A percentile compares a stretch with the other conserved stretches of the same genome.
Conservation (phyloP, 192 early-diverging fungal genomes). For the Coemansia sp. region DNA sequence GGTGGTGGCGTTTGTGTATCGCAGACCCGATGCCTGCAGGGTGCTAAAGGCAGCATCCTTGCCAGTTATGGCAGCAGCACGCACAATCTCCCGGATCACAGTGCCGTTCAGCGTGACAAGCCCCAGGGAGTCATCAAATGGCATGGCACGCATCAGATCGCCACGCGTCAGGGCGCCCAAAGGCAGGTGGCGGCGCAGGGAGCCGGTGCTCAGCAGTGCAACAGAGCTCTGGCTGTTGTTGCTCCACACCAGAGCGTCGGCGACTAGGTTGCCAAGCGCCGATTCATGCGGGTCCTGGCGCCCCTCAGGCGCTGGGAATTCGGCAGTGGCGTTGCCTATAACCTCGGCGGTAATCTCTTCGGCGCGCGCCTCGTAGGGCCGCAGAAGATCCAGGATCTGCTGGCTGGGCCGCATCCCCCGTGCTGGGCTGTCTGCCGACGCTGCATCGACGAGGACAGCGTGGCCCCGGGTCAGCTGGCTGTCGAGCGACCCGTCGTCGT, state of each 20-base stretch:
- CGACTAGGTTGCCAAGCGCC: constrained; percentile 62
- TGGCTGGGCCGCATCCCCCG: constrained; percentile 43
- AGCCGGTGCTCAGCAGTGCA: constrained; percentile 62
- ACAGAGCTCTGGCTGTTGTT: too few species aligned
- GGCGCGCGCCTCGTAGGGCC: constrained; percentile 18
- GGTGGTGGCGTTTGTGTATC: constrained; percentile 9
- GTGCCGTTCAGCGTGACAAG: constrained; percentile 53
- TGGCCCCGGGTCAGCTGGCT: constrained; percentile 53
- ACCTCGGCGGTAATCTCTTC: constrained; percentile 27
- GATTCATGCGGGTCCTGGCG: constrained; percentile 53
- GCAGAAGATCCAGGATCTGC: constrained; percentile 3
- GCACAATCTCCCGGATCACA: constrained; percentile 55
- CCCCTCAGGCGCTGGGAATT: constrained; percentile 46
- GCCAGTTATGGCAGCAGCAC: constrained; percentile 28
- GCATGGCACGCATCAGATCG: constrained; percentile 57
- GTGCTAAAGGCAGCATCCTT: constrained; percentile 48
- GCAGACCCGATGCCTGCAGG: constrained; percentile 62
- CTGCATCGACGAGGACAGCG: constrained; percentile 58
- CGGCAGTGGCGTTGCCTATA: constrained; percentile 45
- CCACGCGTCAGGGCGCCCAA: constrained; percentile 58
- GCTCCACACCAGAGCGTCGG: constrained; percentile 64
- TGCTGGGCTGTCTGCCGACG: constrained; percentile 46
- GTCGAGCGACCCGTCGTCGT: constrained; percentile 59
- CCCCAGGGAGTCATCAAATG: constrained; percentile 62
- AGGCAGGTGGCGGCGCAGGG: constrained; percentile 58